Evolutionary conservation across 768 basidiomycete species (phyloP).

Genomic region (Lactarius sanguifluus): DNA sequence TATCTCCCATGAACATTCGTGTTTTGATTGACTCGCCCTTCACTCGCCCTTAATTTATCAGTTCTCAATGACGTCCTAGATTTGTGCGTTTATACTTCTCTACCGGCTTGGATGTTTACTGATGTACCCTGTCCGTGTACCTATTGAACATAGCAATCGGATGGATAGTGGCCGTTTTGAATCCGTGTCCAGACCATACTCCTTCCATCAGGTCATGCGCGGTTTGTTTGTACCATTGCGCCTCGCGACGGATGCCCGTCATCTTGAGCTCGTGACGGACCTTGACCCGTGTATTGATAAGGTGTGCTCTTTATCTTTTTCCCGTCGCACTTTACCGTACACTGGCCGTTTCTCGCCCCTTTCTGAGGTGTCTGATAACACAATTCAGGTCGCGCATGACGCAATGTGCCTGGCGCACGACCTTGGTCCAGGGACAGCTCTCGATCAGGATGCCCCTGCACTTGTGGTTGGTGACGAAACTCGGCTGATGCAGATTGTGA

Average conservation of each 20-base stretch:
- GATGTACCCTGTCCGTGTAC: background rate
- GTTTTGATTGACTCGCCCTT: conserved; percentile 18
- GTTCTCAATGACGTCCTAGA: conserved; percentile 80
- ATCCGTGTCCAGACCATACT: conserved; percentile 64
- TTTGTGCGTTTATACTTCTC: conserved; percentile 46
- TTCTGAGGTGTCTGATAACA: background rate
- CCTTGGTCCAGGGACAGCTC: conserved; percentile 44
- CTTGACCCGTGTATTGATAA: conserved; percentile 68
- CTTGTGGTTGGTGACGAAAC: conserved; percentile 84
- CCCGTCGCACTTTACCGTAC: background rate
- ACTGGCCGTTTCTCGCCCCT: background rate
- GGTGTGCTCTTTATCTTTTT: conserved; percentile 38
- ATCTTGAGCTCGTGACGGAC: conserved; percentile 63
- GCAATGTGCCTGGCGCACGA: conserved; percentile 63
- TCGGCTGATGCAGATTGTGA: conserved; percentile 75
- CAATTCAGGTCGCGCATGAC: conserved; percentile 52
- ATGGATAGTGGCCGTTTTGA: conserved; percentile 89
- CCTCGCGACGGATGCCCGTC: conserved; percentile 64
- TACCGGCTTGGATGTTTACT: background rate
- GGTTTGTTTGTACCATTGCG: conserved; percentile 70
- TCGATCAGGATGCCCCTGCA: conserved; percentile 53
- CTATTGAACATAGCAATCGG: conserved; percentile 53
- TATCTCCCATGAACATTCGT: conserved; percentile 4
- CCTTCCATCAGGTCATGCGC: conserved; percentile 75
- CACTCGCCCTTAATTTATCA: conserved; percentile 31